Base-by-base conservation (phyloP, 257 asterid genomes). In the Cynanchum wilfordii region DNA sequence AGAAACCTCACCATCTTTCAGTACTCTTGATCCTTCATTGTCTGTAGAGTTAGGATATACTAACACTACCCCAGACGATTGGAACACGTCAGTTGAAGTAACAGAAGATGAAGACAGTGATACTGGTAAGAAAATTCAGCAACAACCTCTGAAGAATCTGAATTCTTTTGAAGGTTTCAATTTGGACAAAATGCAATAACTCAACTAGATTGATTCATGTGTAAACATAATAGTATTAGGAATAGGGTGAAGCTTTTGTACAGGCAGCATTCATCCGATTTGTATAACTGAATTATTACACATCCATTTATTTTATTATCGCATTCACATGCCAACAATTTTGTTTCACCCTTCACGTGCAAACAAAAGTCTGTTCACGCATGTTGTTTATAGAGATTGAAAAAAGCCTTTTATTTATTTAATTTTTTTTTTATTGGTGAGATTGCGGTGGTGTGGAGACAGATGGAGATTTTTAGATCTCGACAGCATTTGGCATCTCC, bases 161-260 rank as follows among this genome's bases (percentile, higher is more conserved):
- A 88, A 80, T 49, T 85, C 94, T 64, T 85, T 86, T 62, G 56
- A 73, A 66, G 94, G 89, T 49, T 85, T 87, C 73, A 78, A 72
- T 25, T 51, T 71, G 5, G 73, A 73, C 50, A 58, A 68, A 66
- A 66, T 55, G 16, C 79, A 80, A 47, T 59, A 36, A 56, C 7
- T 19, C 5, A 24, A 16, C 45, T 25, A 68, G 40, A n/a, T 66
- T 67, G 40, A 12, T 33, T 33, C 38, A 2, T 67, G 7, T 15
- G 1, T 5, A 47, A 24, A 8, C 6, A 50, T 25, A 12, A 3
- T 58, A 58, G 0, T 55, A 25, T 19, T 42, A 7, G 13, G 24
- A 5, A 20, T 20, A 52, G 11, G 4, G 58, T 33, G 38, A 33
- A 33, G 38, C 38, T 33, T 33, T 33, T 33, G 38, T 33, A 33